Evolutionary conservation across 2,329 filamentous ascomycete genomes (phyloP), one percentile per base, ranked within the genome.

Genomic region (Alternaria burnsii): DNA sequence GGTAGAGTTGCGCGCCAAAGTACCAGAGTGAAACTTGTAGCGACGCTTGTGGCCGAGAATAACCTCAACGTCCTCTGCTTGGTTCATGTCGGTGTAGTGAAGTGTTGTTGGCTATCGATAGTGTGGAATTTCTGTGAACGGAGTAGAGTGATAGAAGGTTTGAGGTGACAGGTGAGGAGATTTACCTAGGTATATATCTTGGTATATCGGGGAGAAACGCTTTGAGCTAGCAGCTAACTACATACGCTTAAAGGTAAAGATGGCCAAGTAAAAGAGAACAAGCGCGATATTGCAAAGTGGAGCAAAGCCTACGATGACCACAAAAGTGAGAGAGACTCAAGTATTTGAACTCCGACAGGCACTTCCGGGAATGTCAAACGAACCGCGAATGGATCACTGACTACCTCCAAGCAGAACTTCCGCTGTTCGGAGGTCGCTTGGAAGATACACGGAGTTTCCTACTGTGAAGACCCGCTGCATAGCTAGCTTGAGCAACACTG

Each of bases 21-120:
- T 73, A 44, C 73, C 71, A 8, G 76, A 71, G 57, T 80, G 77
- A 26, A 79, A 75, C 28, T 70, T 70, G 62, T 77, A 76, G 42
- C 62, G 66, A 18, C 66, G 68, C 16, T 72, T 57, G 38, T 73
- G 70, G 16, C 71, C 63, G 20, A 80, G 72, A 12, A 74, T 63
- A 30, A 80, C 55, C 40, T 72, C 67, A 10, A 79, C 76, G 36
- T 78, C 76, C 58, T 77, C 73, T n/a, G 68, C 62, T 62, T 76
- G 72, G 36, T 76, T 70, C 73, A 75, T 76, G n/a, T n/a, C 50
- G 38, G 34, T 60, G 53, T 28, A 46, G 14, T 30, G 12, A 40
- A 36, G n/a, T 28, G 42, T 34, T 61, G 36, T 24, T 30, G 55
- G 34, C 20, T 55, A 58, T 53, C 18, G 32, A 11, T 32, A 20